Conservation (phyloP, 2,329 filamentous ascomycete genomes). For the Periconia digitata region DNA sequence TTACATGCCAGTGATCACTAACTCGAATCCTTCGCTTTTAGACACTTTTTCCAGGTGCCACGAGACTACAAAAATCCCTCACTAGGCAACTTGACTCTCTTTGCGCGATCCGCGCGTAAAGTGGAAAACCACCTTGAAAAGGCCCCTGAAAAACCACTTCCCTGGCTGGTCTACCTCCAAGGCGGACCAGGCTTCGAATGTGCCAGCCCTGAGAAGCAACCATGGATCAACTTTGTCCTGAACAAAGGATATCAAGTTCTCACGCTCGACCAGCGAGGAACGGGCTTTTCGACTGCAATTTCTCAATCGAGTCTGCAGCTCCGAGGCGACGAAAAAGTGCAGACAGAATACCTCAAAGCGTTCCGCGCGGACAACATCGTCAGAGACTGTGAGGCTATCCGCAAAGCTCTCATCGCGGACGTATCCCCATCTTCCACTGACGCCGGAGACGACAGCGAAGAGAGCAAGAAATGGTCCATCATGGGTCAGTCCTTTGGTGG, state of each 20-base stretch:
- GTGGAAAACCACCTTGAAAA: conserved; percentile 62
- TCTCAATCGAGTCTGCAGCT: conserved; percentile 70
- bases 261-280: conserved; percentile 88
- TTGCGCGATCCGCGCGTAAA: conserved; percentile 72
- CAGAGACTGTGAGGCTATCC: conserved; percentile 82
- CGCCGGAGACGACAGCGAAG: conserved; percentile 37
- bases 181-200: conserved; percentile 85
- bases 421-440: too few relatives aligned
- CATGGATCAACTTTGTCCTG: conserved; percentile 70
- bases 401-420: conserved; percentile 70
- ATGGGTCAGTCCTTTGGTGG: conserved; percentile 93
- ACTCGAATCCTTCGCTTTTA: too few relatives aligned
- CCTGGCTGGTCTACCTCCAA: conserved; percentile 73
- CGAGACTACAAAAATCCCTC: conserved; percentile 70
- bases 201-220: conserved; percentile 70
- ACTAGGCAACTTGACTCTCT: conserved; percentile 68
- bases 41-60: conserved; percentile 85
- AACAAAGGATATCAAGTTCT: conserved; percentile 81
- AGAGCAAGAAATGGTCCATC: conserved; percentile 78
- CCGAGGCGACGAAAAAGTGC: conserved; percentile 63
- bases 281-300: conserved; percentile 80
- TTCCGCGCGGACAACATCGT: conserved; percentile 93
- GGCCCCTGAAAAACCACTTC: conserved; percentile 47
- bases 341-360: conserved; percentile 77
- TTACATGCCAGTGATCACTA: too few relatives aligned